Percentiles rank a stretch among this genome's conserved stretches.
phyloP scores from a whole-genome alignment of 306 rosid genomes.

The Arachis stenosperma region DNA sequence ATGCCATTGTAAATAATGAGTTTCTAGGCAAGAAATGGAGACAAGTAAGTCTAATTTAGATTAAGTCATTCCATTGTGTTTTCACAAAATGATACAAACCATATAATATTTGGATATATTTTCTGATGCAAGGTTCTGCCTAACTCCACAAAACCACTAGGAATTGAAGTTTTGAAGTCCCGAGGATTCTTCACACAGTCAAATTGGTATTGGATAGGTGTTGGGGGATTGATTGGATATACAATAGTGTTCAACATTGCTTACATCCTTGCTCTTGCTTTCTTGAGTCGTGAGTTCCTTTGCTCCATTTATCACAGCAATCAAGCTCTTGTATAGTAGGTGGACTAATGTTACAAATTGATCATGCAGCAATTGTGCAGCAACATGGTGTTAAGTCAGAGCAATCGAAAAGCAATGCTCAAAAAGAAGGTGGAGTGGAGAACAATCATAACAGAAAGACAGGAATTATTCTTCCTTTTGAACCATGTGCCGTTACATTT shows the following conservation, averaged over 20 bases:
- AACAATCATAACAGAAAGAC: constrained; percentile 17
- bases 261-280: constrained; percentile 50
- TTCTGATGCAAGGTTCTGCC: constrained; percentile 47
- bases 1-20: constrained; percentile 49
- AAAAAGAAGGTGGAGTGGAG: background rate
- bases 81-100: constrained; percentile 4
- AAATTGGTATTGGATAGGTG: constrained; percentile 46
- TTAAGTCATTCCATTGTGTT: background rate
- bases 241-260: constrained; percentile 44
- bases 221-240: constrained; percentile 42
- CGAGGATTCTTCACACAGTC: constrained; percentile 52
- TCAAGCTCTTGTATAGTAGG: background rate
- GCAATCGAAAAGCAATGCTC: constrained; percentile 28
- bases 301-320: constrained; percentile 3
- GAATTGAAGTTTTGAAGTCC: constrained; percentile 48
- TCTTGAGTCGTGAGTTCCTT: constrained; percentile 52
- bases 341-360: constrained; percentile 21
- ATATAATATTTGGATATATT: constrained; percentile 11
- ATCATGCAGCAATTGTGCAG: constrained; percentile 41
- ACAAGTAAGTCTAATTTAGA: constrained; percentile 32
- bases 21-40: constrained; percentile 48
- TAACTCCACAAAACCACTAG: constrained; percentile 44
- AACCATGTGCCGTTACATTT: constrained; percentile 47
- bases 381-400: constrained; percentile 42
- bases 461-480: constrained; percentile 58